Evolutionary conservation across 177 flowering plant genomes (phyloP), one percentile per base, ranked within the genome.

Genomic region (Vitis hybrid): DNA sequence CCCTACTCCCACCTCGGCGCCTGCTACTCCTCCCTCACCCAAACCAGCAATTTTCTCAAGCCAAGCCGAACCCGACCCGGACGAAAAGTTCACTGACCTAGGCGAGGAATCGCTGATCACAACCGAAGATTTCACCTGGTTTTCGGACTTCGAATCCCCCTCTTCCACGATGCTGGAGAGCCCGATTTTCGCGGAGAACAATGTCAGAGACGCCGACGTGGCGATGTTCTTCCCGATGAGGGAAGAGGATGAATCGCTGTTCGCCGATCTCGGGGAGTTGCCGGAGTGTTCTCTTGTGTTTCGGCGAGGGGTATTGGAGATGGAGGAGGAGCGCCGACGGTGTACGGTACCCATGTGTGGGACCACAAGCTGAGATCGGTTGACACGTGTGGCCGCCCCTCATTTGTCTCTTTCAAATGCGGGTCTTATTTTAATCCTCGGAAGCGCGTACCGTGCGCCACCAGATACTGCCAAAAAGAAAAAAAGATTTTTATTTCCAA

Each of bases 241-340:
- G 26, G 97, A 89, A 33, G 95, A 91, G 68, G 97, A 93, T 72
- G 95, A 91, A 70, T 84, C 88, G 9, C 75, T 91, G 39, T 93
- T 90, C 73, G 98, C 98, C 16, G 98, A 91, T 73, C 87, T 93
- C 10, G 98, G 89, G 1, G 98, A 93, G 85, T 66, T 93, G 78
- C 97, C 98, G 72, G 97, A 87, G 77, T 90, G 91, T 50, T 87
- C 98, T 16, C 50, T 80, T 63, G 97, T 93, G 57, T 91, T 93
- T 75, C 77, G 90, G 68, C 79, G 84, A 45, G 80, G 82, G 64
- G 60, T 71, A 51, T 69, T 72, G 29, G 71, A 67, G 60, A 65
- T 48, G 65, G 74, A 62, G 26, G 86, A 71, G 69, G 73, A 64
- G 64, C 59, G 72, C 31, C 75, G 77, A 51, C 75, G 76, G 72